phyloP scores from a whole-genome alignment of 1,139 yeast genomes.

The Geotrichum citri-aurantii region DNA sequence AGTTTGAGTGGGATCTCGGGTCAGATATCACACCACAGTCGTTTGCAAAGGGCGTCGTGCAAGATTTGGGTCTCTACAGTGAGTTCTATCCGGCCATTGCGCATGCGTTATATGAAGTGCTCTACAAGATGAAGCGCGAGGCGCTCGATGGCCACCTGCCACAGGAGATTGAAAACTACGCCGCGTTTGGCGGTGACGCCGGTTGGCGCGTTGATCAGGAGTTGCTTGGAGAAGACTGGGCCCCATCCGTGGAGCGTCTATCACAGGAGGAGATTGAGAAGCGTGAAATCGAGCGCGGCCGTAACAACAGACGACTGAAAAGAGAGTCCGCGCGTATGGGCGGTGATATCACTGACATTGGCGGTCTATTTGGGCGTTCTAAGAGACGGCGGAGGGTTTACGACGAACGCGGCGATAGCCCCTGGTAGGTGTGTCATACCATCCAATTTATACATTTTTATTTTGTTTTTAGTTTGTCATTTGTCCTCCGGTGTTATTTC shows the following conservation, averaged over 20 bases:
- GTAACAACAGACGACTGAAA: slow-evolving; percentile 84
- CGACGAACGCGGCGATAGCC: slow-evolving; percentile 24
- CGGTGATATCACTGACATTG: slow-evolving; percentile 32
- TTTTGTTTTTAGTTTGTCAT: background rate
- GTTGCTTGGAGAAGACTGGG: slow-evolving; percentile 71
- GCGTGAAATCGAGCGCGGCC: slow-evolving; percentile 90
- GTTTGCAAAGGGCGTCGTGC: slow-evolving; percentile 76
- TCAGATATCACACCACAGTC: slow-evolving; percentile 69
- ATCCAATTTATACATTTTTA: background rate
- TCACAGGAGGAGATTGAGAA: slow-evolving; percentile 92
- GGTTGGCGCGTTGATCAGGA: slow-evolving; percentile 62
- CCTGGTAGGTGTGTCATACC: too few relatives aligned
- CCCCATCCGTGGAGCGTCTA: slow-evolving; percentile 78
- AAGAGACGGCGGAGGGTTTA: slow-evolving; percentile 30
- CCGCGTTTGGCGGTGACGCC: slow-evolving; percentile 54
- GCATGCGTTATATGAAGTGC: slow-evolving; percentile 76
- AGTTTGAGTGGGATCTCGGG: slow-evolving; percentile 87
- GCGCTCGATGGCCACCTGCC: slow-evolving; percentile 72
- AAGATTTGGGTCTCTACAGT: slow-evolving; percentile 74
- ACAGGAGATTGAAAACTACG: slow-evolving; percentile 53
- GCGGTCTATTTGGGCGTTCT: slow-evolving; percentile 33
- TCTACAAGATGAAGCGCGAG: slow-evolving; percentile 73
- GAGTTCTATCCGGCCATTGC: slow-evolving; percentile 91
- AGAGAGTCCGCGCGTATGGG: slow-evolving; percentile 62
- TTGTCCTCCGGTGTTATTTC: background rate